Evolutionary conservation across 2,329 filamentous ascomycete species (phyloP).

Genomic region (Cladorrhinum sp.): DNA sequence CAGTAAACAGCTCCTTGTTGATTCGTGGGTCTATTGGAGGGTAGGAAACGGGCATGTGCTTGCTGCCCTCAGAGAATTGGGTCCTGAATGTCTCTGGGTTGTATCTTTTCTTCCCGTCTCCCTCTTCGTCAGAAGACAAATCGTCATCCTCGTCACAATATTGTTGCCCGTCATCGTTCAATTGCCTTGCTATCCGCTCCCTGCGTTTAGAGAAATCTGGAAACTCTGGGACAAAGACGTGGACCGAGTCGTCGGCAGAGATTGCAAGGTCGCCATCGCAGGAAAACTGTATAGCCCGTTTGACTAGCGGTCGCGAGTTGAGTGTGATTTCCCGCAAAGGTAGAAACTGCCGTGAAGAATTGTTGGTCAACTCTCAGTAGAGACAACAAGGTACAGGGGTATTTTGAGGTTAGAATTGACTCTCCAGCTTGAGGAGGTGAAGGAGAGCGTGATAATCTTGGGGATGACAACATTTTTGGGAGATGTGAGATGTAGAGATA

Average conservation of each 20-base stretch:
- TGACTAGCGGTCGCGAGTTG: slow-evolving; percentile 30
- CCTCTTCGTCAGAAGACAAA: slow-evolving; percentile 25
- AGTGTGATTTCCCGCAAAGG: slow-evolving; percentile 42
- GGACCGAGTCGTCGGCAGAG: slow-evolving; percentile 50
- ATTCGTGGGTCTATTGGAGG: slow-evolving; percentile 41
- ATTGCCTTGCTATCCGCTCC: slow-evolving; percentile 4
- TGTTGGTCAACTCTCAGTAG: background rate
- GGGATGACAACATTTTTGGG: background rate
- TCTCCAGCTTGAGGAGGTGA: background rate
- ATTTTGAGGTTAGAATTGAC: background rate
- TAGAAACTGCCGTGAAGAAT: slow-evolving; percentile 35
- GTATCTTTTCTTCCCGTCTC: slow-evolving; percentile 26
- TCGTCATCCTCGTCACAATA: slow-evolving; percentile 25
- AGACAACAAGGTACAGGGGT: background rate
- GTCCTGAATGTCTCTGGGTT: slow-evolving; percentile 28
- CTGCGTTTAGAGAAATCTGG: slow-evolving; percentile 25
- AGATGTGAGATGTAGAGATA: background rate
- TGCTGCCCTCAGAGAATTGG: slow-evolving; percentile 35
- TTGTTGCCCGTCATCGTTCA: slow-evolving; percentile 1
- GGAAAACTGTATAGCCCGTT: slow-evolving; percentile 49
- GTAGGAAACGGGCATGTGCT: slow-evolving; percentile 35
- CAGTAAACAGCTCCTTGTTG: slow-evolving; percentile 44
- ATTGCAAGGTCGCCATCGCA: slow-evolving; percentile 57
- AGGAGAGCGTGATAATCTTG: no score
- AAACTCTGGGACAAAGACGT: slow-evolving; percentile 30